These are phyloP conservation scores for Lumnitzera littorea DNA, from an alignment of 345 rosid genomes.

Conservation along the genomic window DNA sequence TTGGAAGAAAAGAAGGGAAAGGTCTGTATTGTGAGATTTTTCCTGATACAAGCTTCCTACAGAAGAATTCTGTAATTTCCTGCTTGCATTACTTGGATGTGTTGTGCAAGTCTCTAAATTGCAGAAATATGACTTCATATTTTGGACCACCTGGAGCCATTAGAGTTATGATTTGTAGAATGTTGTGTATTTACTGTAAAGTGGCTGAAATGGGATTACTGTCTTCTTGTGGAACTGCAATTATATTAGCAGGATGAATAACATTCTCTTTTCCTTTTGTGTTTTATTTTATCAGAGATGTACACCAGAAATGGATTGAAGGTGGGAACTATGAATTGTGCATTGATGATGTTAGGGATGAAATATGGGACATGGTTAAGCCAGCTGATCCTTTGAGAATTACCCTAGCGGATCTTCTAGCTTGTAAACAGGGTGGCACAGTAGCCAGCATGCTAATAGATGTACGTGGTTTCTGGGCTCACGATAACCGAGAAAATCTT, in stretches of 20 bases:
- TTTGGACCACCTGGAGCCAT: too few species aligned
- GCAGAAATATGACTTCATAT: constrained; percentile 35
- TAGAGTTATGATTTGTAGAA: too few species aligned
- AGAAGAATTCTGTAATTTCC: constrained; percentile 65
- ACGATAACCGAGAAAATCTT: constrained; percentile 95
- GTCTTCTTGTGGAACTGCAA: background rate
- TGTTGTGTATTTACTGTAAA: background rate
- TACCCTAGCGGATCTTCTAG: constrained; percentile 63
- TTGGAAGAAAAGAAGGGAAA: constrained; percentile 96
- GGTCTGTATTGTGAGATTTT: constrained; percentile 75
- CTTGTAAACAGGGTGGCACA: constrained; percentile 95
- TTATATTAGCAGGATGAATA: background rate
- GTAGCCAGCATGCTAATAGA: constrained; percentile 98
- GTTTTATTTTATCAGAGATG: constrained; percentile 53
- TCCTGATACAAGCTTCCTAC: constrained; percentile 94
- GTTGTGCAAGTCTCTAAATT: constrained; percentile 62
- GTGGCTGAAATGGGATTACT: background rate
- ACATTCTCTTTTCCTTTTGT: background rate
- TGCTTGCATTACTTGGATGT: constrained; percentile 63
- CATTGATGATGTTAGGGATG: constrained; percentile 95
- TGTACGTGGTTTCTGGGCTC: constrained; percentile 99
- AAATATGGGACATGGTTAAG: constrained; percentile 99
- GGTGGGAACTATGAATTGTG: constrained; percentile 97
- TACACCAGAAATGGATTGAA: constrained; percentile 98
- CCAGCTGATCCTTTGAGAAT: constrained; percentile 75